These are phyloP conservation scores for Castanea crenata DNA, from an alignment of 306 rosid genomes.

Conservation along the genomic window DNA sequence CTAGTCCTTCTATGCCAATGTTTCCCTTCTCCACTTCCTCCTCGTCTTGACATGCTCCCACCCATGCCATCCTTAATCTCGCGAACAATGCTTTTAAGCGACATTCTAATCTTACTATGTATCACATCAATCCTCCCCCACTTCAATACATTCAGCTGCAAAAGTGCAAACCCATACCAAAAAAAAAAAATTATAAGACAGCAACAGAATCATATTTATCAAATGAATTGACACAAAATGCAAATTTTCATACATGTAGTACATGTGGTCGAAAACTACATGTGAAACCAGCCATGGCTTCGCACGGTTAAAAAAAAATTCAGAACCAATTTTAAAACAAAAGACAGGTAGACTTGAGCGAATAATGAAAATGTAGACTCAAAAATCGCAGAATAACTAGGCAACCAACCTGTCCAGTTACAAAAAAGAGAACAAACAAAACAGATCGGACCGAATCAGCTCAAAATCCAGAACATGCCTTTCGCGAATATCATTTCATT, in stretches of 20 bases:
- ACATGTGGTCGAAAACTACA: background rate
- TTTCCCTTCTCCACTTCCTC: conserved; percentile 49
- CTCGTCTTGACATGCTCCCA: conserved; percentile 59
- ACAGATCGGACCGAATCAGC: conserved; percentile 19
- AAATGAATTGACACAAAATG: no score
- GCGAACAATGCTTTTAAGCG: conserved; percentile 62
- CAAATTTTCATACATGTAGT: no score
- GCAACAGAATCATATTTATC: no score
- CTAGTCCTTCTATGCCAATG: conserved; percentile 52
- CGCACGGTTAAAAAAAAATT: no score
- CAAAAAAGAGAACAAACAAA: conserved; percentile 22
- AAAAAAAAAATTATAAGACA: no score
- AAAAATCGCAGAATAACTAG: conserved; percentile 5
- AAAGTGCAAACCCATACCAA: no score
- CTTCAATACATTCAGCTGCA: background rate
- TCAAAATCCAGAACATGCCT: background rate
- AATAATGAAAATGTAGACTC: conserved; percentile 20
- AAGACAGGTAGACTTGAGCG: background rate
- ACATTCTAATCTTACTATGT: conserved; percentile 35
- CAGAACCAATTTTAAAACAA: no score
- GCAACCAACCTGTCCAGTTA: conserved; percentile 33
- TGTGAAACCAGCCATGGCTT: background rate
- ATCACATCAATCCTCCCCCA: conserved; percentile 40
- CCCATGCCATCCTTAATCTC: conserved; percentile 77
- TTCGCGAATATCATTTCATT: background rate